A percentile compares a stretch with the other conserved stretches of the same genome.
phyloP scores from a whole-genome alignment of 305 asterid species.

The Rubia peregrina region DNA sequence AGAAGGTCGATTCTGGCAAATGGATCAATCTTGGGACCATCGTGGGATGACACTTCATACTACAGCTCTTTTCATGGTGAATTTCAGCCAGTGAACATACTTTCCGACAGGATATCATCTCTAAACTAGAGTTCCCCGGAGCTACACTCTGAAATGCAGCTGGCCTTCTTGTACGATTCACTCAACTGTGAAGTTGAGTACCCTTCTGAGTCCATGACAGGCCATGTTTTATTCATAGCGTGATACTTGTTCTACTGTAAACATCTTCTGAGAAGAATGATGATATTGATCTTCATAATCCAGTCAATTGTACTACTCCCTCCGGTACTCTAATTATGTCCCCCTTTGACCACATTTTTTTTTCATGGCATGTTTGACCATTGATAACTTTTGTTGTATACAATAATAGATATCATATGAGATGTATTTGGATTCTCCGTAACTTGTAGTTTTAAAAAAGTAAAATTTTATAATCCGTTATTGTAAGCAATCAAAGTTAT shows the following conservation, averaged over 20 bases:
- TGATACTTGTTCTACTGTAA: conserved; percentile 22
- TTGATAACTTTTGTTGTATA: too few relatives aligned
- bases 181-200: conserved; percentile 46
- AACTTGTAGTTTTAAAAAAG: too few relatives aligned
- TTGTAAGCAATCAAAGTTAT: too few relatives aligned
- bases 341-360: too few relatives aligned
- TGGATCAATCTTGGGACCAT: conserved; percentile 26
- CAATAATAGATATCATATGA: too few relatives aligned
- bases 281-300: conserved; percentile 19
- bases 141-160: conserved; percentile 32
- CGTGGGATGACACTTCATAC: conserved; percentile 40
- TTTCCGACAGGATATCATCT: conserved; percentile 27
- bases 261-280: conserved; percentile 22
- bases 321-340: too few relatives aligned
- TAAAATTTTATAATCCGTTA: too few relatives aligned
- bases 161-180: conserved; percentile 41
- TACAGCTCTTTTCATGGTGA: conserved; percentile 35
- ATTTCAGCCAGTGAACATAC: conserved; percentile 25
- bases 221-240: conserved; percentile 61
- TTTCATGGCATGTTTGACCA: too few relatives aligned
- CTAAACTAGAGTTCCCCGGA: conserved; percentile 33
- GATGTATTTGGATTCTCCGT: too few relatives aligned
- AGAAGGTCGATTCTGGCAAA: conserved; percentile 29
- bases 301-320: conserved; percentile 17
- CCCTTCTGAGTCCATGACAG: conserved; percentile 46